These are phyloP conservation scores for Talaromyces ruber DNA, from an alignment of 495 filamentous ascomycete genomes.

Conservation along the genomic window DNA sequence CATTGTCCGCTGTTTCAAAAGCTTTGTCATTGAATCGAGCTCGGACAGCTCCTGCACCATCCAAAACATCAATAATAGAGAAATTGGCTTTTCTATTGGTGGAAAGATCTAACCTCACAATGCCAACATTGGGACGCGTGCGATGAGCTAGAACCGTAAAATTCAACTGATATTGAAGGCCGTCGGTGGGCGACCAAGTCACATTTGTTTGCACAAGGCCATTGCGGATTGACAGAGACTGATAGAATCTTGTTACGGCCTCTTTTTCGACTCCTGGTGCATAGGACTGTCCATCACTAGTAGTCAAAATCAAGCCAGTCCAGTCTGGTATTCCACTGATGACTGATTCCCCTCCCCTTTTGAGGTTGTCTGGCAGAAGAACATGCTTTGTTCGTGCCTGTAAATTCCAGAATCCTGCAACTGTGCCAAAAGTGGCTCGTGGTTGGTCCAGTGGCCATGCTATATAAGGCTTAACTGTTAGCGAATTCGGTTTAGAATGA, in stretches of 20 bases:
- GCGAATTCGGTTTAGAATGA: neutral
- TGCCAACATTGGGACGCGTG: conserved; percentile 27
- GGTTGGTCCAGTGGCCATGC: conserved; percentile 7
- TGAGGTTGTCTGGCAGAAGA: neutral
- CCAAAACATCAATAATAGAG: conserved; percentile 44
- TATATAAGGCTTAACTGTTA: neutral
- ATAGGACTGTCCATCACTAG: neutral
- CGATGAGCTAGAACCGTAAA: conserved; percentile 1
- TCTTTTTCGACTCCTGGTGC: neutral
- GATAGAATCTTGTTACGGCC: neutral
- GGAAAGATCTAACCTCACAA: conserved; percentile 38
- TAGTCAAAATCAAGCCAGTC: conserved; percentile 1
- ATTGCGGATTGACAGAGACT: conserved; percentile 1
- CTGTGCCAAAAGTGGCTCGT: conserved; percentile 2
- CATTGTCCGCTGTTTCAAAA: conserved; percentile 11
- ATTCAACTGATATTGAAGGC: neutral
- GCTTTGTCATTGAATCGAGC: conserved; percentile 33
- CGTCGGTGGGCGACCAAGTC: neutral
- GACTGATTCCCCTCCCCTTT: conserved; percentile 1
- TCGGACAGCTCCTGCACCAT: conserved; percentile 43
- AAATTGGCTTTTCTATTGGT: conserved; percentile 27
- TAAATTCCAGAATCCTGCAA: conserved; percentile 6
- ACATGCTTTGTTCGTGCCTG: neutral
- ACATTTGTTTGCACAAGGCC: conserved; percentile 1
- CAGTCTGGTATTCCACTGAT: conserved; percentile 6